Percentiles rank a stretch among this genome's conserved stretches.
Conservation (phyloP, 2,329 filamentous ascomycete species). For the Dactylonectria macrodidyma region DNA sequence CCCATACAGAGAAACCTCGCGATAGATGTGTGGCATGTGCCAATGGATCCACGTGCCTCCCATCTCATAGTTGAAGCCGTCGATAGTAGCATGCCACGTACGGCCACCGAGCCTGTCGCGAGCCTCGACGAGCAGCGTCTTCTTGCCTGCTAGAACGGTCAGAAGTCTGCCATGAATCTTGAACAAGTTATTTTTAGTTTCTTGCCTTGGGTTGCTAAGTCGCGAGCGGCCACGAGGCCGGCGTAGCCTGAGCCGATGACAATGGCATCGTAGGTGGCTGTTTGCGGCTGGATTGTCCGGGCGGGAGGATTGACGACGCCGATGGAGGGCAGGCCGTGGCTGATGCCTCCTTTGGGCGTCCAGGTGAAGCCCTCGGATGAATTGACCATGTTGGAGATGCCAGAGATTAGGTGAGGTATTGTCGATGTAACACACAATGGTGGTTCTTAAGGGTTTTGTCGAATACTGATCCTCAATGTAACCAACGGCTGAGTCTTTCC, state of each 20-base stretch:
- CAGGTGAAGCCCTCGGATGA: constrained; percentile 28
- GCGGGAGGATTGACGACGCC: constrained; percentile 21
- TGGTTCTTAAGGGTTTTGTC: no score
- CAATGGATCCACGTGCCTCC: constrained; percentile 61
- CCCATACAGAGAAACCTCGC: constrained; percentile 59
- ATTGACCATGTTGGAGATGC: constrained; percentile 8
- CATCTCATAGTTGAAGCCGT: constrained; percentile 57
- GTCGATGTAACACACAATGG: neutral
- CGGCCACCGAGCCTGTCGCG: constrained; percentile 60
- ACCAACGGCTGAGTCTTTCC: neutral
- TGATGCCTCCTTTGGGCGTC: constrained; percentile 17
- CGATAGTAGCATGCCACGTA: constrained; percentile 55
- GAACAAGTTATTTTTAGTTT: neutral
- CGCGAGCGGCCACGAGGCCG: constrained; percentile 50
- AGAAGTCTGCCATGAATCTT: neutral
- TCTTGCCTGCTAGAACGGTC: constrained; percentile 28
- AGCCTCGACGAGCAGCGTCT: constrained; percentile 56
- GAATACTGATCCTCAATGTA: neutral
- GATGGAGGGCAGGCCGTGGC: constrained; percentile 20
- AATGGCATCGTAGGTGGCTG: constrained; percentile 30
- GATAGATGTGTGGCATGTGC: constrained; percentile 56
- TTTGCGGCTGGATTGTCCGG: neutral
- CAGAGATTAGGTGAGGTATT: neutral
- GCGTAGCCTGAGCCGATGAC: constrained; percentile 49
- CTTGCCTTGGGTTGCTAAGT: constrained; percentile 45